These are phyloP conservation scores for Alloteropsis semialata DNA, from an alignment of 176 grass and related monocot genomes.

Conservation along the genomic window DNA sequence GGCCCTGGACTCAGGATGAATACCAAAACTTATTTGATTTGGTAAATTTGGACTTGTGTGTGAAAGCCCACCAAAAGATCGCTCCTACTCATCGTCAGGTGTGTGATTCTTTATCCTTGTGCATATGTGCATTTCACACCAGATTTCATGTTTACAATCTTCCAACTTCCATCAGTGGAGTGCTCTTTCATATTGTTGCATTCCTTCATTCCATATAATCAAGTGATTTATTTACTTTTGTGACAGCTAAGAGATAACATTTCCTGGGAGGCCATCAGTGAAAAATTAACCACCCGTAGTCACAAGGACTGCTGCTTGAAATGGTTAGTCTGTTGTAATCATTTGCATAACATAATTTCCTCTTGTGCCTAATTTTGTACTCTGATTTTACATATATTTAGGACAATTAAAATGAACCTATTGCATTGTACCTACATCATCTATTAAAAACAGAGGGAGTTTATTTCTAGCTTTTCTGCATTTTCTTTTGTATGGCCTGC, in stretches of 20 bases:
- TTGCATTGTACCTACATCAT: no score
- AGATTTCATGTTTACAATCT: slow-evolving; percentile 23
- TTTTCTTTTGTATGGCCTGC: no score
- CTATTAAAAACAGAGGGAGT: no score
- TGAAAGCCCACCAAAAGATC: slow-evolving; percentile 46
- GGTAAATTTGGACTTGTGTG: slow-evolving; percentile 73
- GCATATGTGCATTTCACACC: not conserved
- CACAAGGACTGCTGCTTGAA: slow-evolving; percentile 36
- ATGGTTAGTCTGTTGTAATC: slow-evolving; percentile 51
- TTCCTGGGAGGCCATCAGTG: slow-evolving; percentile 78
- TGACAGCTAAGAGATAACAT: slow-evolving; percentile 79
- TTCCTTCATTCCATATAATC: slow-evolving; percentile 14
- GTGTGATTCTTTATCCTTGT: slow-evolving; percentile 26
- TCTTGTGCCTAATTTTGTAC: not conserved
- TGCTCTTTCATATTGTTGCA: slow-evolving; percentile 6
- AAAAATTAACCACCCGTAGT: slow-evolving; percentile 65
- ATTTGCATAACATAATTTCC: slow-evolving; percentile 1
- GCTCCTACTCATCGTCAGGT: slow-evolving; percentile 45
- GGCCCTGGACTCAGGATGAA: slow-evolving; percentile 66
- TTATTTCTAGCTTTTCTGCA: no score
- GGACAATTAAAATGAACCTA: no score
- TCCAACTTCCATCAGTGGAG: no score
- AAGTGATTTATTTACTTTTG: slow-evolving; percentile 32
- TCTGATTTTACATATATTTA: not conserved
- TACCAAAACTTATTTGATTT: slow-evolving; percentile 77